Base-by-base conservation (phyloP, 768 basidiomycete genomes). In the Omphalotus guepiniiformis region DNA sequence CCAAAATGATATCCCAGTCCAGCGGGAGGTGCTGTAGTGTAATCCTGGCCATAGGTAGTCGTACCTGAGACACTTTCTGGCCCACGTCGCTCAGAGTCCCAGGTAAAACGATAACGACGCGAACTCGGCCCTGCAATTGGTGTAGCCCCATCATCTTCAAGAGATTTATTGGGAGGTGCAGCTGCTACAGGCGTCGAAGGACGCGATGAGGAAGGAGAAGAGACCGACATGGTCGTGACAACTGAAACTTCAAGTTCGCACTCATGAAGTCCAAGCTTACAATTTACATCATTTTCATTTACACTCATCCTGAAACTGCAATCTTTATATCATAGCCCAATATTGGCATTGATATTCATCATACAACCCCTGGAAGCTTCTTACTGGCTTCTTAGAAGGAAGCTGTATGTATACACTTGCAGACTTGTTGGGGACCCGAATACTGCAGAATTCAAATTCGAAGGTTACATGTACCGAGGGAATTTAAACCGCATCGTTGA, bases 51-150 rank as follows among this genome's bases (percentile, higher is more conserved):
- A 28, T 83, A 85, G 39, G 87, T 83, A 6, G 77, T 78, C 1
- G 85, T 84, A 39, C 82, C 88, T 1, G 88, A 83, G 29, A 83
- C 74, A 60, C 88, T 90, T 40, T 76, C 82, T 27, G 88, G 85
- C 3, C 88, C 85, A 43, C 66, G 72, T 44, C 67, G 72, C 47
- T 74, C 74, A 8, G 75, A 72, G 57, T 90, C 88, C 85, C 85
- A 91, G 30, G 76, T 80, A 66, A 90, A 88, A 53, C 87, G 70
- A 64, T 82, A 90, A 4, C 81, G 78, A 6, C 77, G 75, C 11
- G 82, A 74, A 56, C 23, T 68, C 62, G 57, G 74, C 7, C 28
- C 44, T 12, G 35, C 34, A 16, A 26, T 46, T 2, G 44, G 44
- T n/a, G 44, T 46, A 8, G 9, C 8, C 25, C 25, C 29, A 27